Evolutionary conservation across 768 basidiomycete species (phyloP).

Genomic region (Rhodotorula graminis): DNA sequence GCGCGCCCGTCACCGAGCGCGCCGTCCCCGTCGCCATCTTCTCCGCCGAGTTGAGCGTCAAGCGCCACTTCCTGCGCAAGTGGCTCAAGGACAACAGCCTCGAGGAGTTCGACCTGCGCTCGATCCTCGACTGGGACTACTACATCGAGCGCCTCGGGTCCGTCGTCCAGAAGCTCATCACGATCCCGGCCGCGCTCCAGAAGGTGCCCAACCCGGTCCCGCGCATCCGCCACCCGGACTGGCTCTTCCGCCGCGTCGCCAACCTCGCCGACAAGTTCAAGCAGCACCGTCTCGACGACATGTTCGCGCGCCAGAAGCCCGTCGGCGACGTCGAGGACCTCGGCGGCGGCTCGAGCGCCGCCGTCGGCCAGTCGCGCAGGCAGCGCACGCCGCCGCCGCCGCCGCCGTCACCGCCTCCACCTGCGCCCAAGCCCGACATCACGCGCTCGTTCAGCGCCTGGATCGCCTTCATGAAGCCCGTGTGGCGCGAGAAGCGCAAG

Average conservation of each 20-base stretch:
- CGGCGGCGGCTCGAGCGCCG: constrained; percentile 49
- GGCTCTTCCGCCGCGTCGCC: constrained; percentile 85
- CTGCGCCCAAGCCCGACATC: constrained; percentile 58
- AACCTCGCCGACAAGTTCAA: constrained; percentile 92
- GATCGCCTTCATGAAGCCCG: constrained; percentile 67
- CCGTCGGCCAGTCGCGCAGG: constrained; percentile 57
- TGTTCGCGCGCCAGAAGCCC: constrained; percentile 59
- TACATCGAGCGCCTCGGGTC: constrained; percentile 97
- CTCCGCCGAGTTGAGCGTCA: constrained; percentile 86
- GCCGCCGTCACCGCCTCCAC: constrained; percentile 1
- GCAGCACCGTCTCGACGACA: constrained; percentile 95
- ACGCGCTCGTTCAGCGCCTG: constrained; percentile 65
- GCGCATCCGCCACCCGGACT: constrained; percentile 91
- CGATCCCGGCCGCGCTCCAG: constrained; percentile 97
- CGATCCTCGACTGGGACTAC: constrained; percentile 95
- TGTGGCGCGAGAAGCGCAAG: constrained; percentile 65
- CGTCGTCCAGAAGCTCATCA: constrained; percentile 97
- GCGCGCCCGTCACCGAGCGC: constrained; percentile 92
- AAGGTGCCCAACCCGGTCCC: constrained; percentile 95
- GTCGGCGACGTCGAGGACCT: constrained; percentile 44
- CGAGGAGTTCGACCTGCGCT: constrained; percentile 79
- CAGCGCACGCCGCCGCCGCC: constrained; percentile 9
- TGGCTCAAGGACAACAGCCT: constrained; percentile 94
- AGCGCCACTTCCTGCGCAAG: constrained; percentile 81
- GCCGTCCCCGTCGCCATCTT: constrained; percentile 97